These are phyloP conservation scores for Aspergillus novoparasiticus DNA, from an alignment of 2,329 filamentous ascomycete species.

Conservation along the genomic window DNA sequence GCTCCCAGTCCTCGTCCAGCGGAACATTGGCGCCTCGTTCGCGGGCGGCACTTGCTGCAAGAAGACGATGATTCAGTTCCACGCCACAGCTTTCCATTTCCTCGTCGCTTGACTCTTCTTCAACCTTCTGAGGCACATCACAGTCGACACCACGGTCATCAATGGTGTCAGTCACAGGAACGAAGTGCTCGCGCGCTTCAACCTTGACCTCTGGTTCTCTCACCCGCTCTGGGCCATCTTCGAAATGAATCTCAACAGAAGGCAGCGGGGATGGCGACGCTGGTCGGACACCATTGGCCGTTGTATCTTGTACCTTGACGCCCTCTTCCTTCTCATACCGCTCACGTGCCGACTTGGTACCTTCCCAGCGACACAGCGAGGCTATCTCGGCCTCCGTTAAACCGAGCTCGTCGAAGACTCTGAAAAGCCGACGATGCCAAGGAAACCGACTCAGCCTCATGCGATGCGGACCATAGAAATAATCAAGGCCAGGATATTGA, in stretches of 20 bases:
- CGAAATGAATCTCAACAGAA: slow-evolving; percentile 34
- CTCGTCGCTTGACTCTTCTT: slow-evolving; percentile 49
- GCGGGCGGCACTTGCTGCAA: slow-evolving; percentile 56
- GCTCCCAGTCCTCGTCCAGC: slow-evolving; percentile 55
- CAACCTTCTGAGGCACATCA: slow-evolving; percentile 30
- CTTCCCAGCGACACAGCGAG: slow-evolving; percentile 63
- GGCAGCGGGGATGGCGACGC: slow-evolving; percentile 48
- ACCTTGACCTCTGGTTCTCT: slow-evolving; percentile 26
- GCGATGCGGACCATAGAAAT: slow-evolving; percentile 62
- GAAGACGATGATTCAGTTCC: slow-evolving; percentile 54
- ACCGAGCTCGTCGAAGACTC: slow-evolving; percentile 61
- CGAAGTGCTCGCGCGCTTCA: slow-evolving; percentile 26
- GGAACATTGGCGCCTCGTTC: slow-evolving; percentile 51
- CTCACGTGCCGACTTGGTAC: slow-evolving; percentile 51
- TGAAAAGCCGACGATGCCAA: slow-evolving; percentile 63
- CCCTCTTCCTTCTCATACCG: slow-evolving; percentile 57
- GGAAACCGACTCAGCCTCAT: slow-evolving; percentile 64
- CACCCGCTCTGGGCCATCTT: slow-evolving; percentile 27
- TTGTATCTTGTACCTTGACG: slow-evolving; percentile 63
- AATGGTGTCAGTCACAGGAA: slow-evolving; percentile 25
- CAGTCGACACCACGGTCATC: slow-evolving; percentile 29
- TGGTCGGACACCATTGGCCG: slow-evolving; percentile 57
- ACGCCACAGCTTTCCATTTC: slow-evolving; percentile 55
- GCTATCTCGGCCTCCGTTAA: slow-evolving; percentile 63
- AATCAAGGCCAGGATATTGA: slow-evolving; percentile 68